A percentile compares a stretch with the other conserved stretches of the same genome.
Conservation (phyloP, 2,329 filamentous ascomycete species). For the Calonectria pauciramosa region DNA sequence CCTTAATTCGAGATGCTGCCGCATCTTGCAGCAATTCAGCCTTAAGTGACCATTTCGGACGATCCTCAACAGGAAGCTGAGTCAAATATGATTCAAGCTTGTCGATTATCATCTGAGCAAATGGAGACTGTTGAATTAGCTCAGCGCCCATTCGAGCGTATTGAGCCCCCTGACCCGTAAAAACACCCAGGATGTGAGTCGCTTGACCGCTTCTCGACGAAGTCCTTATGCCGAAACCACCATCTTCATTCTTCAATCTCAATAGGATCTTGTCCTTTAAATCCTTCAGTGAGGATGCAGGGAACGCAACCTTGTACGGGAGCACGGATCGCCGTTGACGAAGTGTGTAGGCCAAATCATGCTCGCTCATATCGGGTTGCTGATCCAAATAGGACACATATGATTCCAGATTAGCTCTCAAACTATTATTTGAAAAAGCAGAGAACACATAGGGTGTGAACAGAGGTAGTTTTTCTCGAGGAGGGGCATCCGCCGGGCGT, state of each 20-base stretch:
- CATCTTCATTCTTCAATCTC: slow-evolving; percentile 29
- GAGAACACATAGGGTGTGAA: slow-evolving; percentile 18
- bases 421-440: neutral
- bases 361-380: neutral
- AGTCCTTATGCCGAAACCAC: no score
- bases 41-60: slow-evolving; percentile 39
- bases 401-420: neutral
- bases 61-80: slow-evolving; percentile 35
- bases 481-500: neutral
- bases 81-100: slow-evolving; percentile 41
- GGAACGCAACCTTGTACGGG: neutral
- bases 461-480: neutral
- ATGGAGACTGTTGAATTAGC: slow-evolving; percentile 31
- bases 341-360: neutral
- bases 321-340: neutral
- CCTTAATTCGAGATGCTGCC: slow-evolving; percentile 3
- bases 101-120: slow-evolving; percentile 24
- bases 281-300: neutral
- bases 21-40: slow-evolving; percentile 6
- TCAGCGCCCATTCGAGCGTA: slow-evolving; percentile 50
- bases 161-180: slow-evolving; percentile 53
- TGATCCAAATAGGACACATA: neutral
- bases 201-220: no score
- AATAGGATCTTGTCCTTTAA: slow-evolving; percentile 30
- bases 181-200: slow-evolving; percentile 42